Evolutionary conservation across 2,329 filamentous ascomycete species (phyloP), one percentile per base, ranked within the genome.

Genomic region (Bipolaris gigantea): DNA sequence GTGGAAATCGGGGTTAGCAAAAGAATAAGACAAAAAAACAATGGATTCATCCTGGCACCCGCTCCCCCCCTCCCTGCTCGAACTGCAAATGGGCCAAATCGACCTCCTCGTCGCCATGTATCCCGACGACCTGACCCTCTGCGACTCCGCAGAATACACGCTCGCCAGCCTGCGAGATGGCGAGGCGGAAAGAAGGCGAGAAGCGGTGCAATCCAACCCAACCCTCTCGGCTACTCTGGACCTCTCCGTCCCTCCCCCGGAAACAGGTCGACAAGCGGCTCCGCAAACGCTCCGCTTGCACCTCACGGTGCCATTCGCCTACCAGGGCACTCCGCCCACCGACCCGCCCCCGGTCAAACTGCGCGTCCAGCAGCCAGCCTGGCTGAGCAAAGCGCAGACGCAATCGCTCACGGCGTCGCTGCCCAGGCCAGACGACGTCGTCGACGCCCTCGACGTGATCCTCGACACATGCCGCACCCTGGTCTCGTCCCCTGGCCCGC

Each of bases 21-120:
- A 30, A 9, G 9, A 13, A 13, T n/a, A 15, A 34, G 34, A 5
- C 8, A 5, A 32, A 18, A 3, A 2, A 50, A 50, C n/a, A 21
- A 41, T 36, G 19, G 18, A 42, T 9, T 13, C 21, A 11, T 38
- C 43, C 57, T 67, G 62, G 58, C 53, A 61, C 5, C 30, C 65
- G 2, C 53, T 70, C 10, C 67, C 67, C 8, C 48, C 42, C 2
- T 62, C 66, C 4, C 48, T 68, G 6, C 36, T 70, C 11, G 67
- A 70, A 54, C 59, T 68, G 3, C 67, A 70, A 19, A 59, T 70
- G 21, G 65, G 65, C 21, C 66, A 68, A 42, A 59, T 70, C 35
- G 67, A 70, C 45, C 60, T 70, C 15, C 38, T 70, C 21, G 48
- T 63, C 32, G 65, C 67, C 2, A 70, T 70, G 67, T 70, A 69